A percentile compares a stretch with the other conserved stretches of the same genome.
Conservation (phyloP, 345 rosid genomes). For the Citrus maxima region DNA sequence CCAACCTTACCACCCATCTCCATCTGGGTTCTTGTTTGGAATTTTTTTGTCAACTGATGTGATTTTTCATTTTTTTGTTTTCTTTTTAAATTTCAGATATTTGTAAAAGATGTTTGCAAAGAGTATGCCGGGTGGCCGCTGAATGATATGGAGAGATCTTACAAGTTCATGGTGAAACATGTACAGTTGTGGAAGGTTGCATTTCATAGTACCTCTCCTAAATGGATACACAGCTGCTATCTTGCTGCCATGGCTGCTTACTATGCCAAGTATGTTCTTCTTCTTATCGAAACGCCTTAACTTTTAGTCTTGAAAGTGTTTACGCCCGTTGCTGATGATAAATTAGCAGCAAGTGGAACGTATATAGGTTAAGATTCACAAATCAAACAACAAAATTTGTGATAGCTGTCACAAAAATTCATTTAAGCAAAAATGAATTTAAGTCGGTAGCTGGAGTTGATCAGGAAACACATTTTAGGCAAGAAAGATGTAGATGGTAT, state of each 20-base stretch:
- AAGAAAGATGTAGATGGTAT: background rate
- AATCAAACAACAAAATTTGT: too few species aligned
- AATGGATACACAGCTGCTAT: slow-evolving; percentile 83
- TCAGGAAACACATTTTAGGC: background rate
- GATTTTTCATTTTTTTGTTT: background rate
- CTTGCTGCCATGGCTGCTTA: slow-evolving; percentile 91
- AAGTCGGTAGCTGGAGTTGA: background rate
- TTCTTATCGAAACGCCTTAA: too few species aligned
- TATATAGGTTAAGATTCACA: background rate
- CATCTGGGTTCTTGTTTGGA: background rate
- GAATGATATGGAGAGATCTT: slow-evolving; percentile 86
- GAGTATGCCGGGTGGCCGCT: slow-evolving; percentile 98
- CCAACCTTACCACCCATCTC: background rate
- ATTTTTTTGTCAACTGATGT: background rate
- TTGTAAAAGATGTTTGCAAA: slow-evolving; percentile 96
- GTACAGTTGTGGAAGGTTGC: slow-evolving; percentile 94
- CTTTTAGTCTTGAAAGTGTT: background rate
- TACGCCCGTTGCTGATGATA: background rate
- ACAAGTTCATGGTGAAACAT: slow-evolving; percentile 98
- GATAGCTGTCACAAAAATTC: too few species aligned
- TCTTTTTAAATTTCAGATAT: slow-evolving; percentile 36
- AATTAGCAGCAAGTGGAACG: background rate
- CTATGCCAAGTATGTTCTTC: slow-evolving; percentile 72
- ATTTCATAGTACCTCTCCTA: slow-evolving; percentile 88
- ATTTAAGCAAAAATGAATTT: slow-evolving; percentile 4